These are phyloP conservation scores for Fusarium sp. DNA, from an alignment of 2,329 filamentous ascomycete species.

Conservation along the genomic window DNA sequence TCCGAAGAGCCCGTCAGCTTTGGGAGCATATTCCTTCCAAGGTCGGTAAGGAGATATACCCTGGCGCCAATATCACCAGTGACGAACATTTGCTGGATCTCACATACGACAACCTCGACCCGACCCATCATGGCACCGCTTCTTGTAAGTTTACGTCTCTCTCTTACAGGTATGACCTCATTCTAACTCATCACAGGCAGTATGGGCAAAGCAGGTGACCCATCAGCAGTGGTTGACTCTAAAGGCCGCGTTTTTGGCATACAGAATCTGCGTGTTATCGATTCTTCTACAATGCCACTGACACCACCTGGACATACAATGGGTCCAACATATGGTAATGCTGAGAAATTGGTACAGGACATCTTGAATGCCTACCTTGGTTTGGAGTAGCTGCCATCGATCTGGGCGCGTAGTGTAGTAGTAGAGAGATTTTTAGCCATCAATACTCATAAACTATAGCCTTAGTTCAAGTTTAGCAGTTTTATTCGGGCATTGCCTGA, in stretches of 20 bases:
- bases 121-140: neutral
- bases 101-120: neutral
- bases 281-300: neutral
- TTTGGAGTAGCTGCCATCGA: neutral
- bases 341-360: neutral
- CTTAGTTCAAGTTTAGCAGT: neutral
- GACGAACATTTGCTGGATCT: neutral
- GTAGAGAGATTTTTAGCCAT: neutral
- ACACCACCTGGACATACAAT: neutral
- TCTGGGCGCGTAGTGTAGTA: neutral
- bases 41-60: neutral
- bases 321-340: neutral
- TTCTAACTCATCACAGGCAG: neutral
- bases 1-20: neutral
- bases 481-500: neutral
- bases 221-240: neutral
- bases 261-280: neutral
- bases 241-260: neutral
- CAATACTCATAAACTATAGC: neutral
- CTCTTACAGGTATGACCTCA: accelerated
- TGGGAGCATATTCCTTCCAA: neutral
- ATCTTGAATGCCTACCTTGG: neutral
- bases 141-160: neutral
- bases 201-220: neutral
- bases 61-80: neutral